phyloP scores from a whole-genome alignment of 2,329 filamentous ascomycete genomes.

The Diaporthe citriasiana region DNA sequence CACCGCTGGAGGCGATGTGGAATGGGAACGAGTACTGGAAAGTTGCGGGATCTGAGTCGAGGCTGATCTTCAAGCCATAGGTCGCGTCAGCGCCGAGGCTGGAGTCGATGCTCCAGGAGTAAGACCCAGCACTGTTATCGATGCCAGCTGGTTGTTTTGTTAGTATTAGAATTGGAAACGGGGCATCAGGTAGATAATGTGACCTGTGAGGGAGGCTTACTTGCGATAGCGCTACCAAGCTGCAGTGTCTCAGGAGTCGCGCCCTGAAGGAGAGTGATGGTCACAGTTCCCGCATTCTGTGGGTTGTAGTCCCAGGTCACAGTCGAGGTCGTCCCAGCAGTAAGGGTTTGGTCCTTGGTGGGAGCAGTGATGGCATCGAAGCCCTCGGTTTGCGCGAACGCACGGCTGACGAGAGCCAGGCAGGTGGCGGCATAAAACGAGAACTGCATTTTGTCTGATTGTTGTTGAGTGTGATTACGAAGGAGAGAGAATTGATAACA shows the following conservation, averaged over 20 bases:
- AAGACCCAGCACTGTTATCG: constrained; percentile 60
- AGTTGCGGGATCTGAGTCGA: constrained; percentile 60
- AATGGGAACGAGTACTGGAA: constrained; percentile 77
- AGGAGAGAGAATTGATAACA: not conserved
- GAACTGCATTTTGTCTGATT: constrained; percentile 68
- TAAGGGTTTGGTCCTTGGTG: constrained; percentile 57
- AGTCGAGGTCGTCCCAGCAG: constrained; percentile 63
- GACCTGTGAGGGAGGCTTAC: constrained; percentile 59
- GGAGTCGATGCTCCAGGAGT: constrained; percentile 65
- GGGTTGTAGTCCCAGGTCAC: constrained; percentile 65
- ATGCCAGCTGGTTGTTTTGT: constrained; percentile 58
- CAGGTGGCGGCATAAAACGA: constrained; percentile 61
- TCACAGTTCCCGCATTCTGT: constrained; percentile 60
- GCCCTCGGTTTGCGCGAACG: constrained; percentile 66
- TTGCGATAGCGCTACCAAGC: constrained; percentile 58
- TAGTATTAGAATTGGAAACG: not conserved
- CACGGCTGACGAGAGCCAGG: constrained; percentile 65
- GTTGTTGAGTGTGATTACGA: constrained; percentile 38
- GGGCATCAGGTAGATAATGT: not conserved
- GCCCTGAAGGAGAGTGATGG: constrained; percentile 70
- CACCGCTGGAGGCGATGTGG: constrained; percentile 57
- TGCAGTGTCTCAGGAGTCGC: constrained; percentile 58
- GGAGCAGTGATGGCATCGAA: constrained; percentile 70
- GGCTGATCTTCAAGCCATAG: constrained; percentile 71
- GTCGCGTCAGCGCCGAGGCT: constrained; percentile 59